Evolutionary conservation across 257 asterid species (phyloP).

Genomic region (Verbascum thapsus): DNA sequence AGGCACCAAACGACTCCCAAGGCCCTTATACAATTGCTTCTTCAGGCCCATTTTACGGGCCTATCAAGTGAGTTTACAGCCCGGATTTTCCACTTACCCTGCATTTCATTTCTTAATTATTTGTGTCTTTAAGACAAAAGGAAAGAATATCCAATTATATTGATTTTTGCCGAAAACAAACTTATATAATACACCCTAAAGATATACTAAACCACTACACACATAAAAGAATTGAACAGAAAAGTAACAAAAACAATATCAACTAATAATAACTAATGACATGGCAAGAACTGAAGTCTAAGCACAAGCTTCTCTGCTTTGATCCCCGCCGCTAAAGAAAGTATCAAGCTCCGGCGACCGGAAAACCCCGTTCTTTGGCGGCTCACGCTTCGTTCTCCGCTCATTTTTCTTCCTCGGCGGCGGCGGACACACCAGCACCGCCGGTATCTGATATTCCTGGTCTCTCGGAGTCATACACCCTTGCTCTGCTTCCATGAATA

Average conservation of each 20-base stretch:
- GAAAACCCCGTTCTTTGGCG: constrained; percentile 46
- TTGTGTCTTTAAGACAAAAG: too few species aligned
- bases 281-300: background rate
- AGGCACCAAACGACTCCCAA: too few species aligned
- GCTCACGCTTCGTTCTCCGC: constrained; percentile 27
- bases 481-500: constrained; percentile 52
- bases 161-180: too few species aligned
- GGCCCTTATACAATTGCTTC: constrained; percentile 43
- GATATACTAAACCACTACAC: background rate
- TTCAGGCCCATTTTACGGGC: too few species aligned
- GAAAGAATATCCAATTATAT: too few species aligned
- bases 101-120: constrained; percentile 48
- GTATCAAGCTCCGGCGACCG: constrained; percentile 60
- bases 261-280: background rate
- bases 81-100: constrained; percentile 36
- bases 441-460: constrained; percentile 53
- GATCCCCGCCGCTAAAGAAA: constrained; percentile 36
- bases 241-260: background rate
- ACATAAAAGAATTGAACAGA: too few species aligned
- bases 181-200: too few species aligned
- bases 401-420: constrained; percentile 61
- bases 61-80: constrained; percentile 25
- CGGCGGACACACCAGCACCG: constrained; percentile 55
- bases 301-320: constrained; percentile 34
- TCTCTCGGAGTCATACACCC: constrained; percentile 71